phyloP scores from a whole-genome alignment of 1,284 basidiomycete species.

The Boletus semigastroideus region DNA sequence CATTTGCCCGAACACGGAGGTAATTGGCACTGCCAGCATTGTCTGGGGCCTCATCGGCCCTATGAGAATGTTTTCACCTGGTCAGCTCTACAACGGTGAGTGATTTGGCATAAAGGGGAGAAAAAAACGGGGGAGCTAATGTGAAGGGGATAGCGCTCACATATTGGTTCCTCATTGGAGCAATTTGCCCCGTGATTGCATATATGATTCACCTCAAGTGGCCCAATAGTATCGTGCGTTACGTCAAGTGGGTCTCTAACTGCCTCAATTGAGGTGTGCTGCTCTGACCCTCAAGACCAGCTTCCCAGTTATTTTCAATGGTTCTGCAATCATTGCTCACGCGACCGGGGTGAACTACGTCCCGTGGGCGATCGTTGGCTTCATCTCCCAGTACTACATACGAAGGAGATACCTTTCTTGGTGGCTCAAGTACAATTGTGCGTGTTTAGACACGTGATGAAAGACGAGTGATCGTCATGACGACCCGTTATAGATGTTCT shows the following conservation, averaged over 20 bases:
- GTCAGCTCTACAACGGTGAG: conserved; percentile 26
- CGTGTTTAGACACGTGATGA: background rate
- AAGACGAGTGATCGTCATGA: too few species aligned
- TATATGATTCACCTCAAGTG: conserved; percentile 41
- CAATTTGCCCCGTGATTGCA: conserved; percentile 42
- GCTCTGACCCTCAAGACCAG: conserved; percentile 19
- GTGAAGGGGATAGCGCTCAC: conserved; percentile 24
- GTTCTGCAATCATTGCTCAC: conserved; percentile 45
- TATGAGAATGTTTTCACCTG: conserved; percentile 27
- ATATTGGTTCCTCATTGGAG: conserved; percentile 60
- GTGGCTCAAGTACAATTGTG: conserved; percentile 60
- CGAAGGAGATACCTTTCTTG: conserved; percentile 47
- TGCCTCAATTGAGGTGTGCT: background rate
- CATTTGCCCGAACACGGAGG: conserved; percentile 40
- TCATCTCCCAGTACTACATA: conserved; percentile 47
- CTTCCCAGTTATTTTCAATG: conserved; percentile 53
- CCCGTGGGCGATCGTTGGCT: conserved; percentile 49
- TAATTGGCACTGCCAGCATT: conserved; percentile 41
- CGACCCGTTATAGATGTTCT: conserved; percentile 40
- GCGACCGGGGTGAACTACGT: conserved; percentile 48
- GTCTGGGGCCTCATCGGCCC: conserved; percentile 47
- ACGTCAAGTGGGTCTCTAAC: conserved; percentile 39
- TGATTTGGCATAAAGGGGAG: background rate
- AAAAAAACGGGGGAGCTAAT: background rate
- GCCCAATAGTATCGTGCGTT: conserved; percentile 44